A percentile compares a stretch with the other conserved stretches of the same genome.
Evolutionary conservation across 306 rosid species (phyloP).

Genomic region (Rosa rugosa): DNA sequence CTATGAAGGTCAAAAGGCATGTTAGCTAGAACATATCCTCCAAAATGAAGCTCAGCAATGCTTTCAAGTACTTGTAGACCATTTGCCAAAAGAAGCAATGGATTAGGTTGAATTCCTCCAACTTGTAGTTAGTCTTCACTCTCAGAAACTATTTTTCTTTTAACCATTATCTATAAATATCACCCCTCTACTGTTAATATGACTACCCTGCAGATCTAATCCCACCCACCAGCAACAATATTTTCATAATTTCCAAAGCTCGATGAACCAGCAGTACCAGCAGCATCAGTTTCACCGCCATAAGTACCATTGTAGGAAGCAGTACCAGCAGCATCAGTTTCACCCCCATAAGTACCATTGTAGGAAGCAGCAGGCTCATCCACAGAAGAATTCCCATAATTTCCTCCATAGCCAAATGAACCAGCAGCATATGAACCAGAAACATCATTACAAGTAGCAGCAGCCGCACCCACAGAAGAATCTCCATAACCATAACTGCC

Average conservation of each 20-base stretch:
- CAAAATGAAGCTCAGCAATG: neutral
- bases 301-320: slow-evolving; percentile 9
- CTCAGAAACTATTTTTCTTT: slow-evolving; percentile 6
- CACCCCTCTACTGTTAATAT: neutral
- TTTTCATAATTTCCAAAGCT: slow-evolving; percentile 30
- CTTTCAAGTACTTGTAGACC: neutral
- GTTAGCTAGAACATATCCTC: neutral
- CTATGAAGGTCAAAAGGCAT: neutral
- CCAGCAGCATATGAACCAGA: slow-evolving; percentile 21
- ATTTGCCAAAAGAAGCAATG: neutral
- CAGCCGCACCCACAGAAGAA: neutral
- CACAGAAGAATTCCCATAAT: neutral
- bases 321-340: neutral
- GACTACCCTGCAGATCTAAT: slow-evolving; percentile 24
- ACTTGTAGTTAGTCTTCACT: slow-evolving; percentile 4
- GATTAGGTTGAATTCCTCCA: neutral
- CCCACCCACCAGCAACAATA: slow-evolving; percentile 63
- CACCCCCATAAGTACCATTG: neutral
- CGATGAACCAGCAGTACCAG: slow-evolving; percentile 17
- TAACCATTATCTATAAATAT: neutral
- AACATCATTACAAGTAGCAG: slow-evolving; percentile 14
- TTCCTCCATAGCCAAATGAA: slow-evolving; percentile 22
- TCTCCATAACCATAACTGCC: slow-evolving; percentile 30
- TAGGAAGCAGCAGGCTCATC: slow-evolving; percentile 19
- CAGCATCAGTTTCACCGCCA: neutral